Base-by-base conservation (phyloP, 1,284 basidiomycete genomes). In the Apiotrichum mycotoxinovorans region DNA sequence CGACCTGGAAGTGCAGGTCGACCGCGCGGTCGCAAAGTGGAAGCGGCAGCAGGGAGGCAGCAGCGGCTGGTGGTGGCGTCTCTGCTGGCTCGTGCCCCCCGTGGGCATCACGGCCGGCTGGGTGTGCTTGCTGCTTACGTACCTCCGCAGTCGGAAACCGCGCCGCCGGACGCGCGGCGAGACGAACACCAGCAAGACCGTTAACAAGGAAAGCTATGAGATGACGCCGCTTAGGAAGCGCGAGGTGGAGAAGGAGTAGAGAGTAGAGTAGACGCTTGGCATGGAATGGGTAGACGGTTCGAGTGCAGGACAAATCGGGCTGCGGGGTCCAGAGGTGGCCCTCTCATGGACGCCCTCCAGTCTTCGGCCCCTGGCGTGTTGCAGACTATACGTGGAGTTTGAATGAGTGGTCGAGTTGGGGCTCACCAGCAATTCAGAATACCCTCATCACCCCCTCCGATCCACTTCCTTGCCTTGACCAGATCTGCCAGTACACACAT, bases 81-180 rank as follows among this genome's bases (percentile, higher is more conserved):
- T 91, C 7, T 86, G 83, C 64, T 97, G 93, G 91, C 65, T 96
- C 18, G 60, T 89, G 15, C 94, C 94, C 1, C 92, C 91, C 0
- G 69, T 85, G 18, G 90, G 88, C 1, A 49, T 84, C 10, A 61
- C 60, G 0, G 70, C 69, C 2, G 74, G 72, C 3, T 56, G 56
- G 55, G 45, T 73, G 20, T 61, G 58, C 35, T 57, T 72, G 44
- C 27, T 67, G 3, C 23, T 46, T 12, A 64, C 58, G 18, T 70
- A 63, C 66, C 51, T 56, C 18, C 30, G 49, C 7, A 25, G 44
- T 0, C 34, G 44, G 26, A 47, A 55, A 22, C 53, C 41, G 44
- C 54, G 62, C 33, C 57, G 52, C 23, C 58, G 68, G 43, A 57
- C 58, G 10, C 64, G 72, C 45, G 71, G 72, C 11, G 69, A 71